Percentiles rank a stretch among this genome's conserved stretches.
These are phyloP conservation scores for Tricholoma bakamatsutake DNA, from an alignment of 768 basidiomycete species.

Conservation along the genomic window DNA sequence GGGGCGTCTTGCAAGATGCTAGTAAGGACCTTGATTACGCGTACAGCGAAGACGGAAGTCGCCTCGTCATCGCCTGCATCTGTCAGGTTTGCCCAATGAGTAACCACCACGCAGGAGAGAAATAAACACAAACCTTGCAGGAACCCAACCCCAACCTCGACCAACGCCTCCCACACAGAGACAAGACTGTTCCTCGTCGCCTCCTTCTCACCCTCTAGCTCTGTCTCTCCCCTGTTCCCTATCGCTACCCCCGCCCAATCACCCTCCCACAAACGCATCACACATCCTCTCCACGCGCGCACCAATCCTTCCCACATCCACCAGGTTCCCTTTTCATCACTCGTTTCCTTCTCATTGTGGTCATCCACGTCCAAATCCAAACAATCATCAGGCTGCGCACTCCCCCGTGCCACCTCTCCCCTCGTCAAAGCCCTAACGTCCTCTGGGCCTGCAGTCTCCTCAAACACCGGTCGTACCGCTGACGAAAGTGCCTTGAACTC, in stretches of 20 bases:
- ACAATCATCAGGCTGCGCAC: slow-evolving; percentile 28
- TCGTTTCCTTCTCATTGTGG: neutral
- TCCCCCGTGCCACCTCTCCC: slow-evolving; percentile 49
- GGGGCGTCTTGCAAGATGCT: slow-evolving; percentile 41
- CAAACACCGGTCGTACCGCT: slow-evolving; percentile 46
- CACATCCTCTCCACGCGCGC: slow-evolving; percentile 12
- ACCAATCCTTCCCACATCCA: slow-evolving; percentile 19
- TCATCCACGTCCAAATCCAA: slow-evolving; percentile 30
- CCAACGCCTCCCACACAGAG: slow-evolving; percentile 51
- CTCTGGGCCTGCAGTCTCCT: slow-evolving; percentile 43
- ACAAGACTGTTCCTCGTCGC: slow-evolving; percentile 38
- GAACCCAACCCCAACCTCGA: slow-evolving; percentile 41
- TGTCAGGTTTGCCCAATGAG: slow-evolving; percentile 4
- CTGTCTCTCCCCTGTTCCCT: slow-evolving; percentile 2
- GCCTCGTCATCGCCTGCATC: slow-evolving; percentile 39
- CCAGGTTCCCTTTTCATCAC: neutral
- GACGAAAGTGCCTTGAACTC: slow-evolving; percentile 43
- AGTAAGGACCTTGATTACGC: slow-evolving; percentile 37
- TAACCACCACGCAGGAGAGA: neutral
- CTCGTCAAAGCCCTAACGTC: slow-evolving; percentile 54
- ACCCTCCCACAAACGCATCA: neutral
- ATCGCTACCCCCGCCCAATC: neutral
- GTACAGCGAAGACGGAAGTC: slow-evolving; percentile 32
- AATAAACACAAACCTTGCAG: slow-evolving; percentile 36
- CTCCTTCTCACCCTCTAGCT: slow-evolving; percentile 7